Base-by-base conservation (phyloP, 495 filamentous ascomycete species). In the Copromyces sp. region DNA sequence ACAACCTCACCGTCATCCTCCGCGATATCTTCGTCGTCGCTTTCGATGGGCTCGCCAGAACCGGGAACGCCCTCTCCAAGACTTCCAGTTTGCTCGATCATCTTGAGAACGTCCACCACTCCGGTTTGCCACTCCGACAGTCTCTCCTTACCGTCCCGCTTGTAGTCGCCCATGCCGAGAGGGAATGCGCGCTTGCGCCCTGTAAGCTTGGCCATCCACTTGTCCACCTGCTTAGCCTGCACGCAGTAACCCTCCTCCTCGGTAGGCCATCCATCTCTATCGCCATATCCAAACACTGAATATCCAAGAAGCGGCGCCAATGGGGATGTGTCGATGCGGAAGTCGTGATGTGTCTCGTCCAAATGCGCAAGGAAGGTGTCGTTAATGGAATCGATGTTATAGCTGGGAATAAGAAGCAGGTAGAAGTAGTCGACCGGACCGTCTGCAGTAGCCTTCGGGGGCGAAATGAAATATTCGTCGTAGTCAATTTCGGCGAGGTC, bases 141-240 rank as follows among this genome's bases (percentile, higher is more conserved):
- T 38, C 90, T 84, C 32, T 85, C 77, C 45, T 84, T 81, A 14
- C 88, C 89, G 77, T 94, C 90, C 24, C 84, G 87, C 81, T 94
- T 97, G 65, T 92, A 87, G 83, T 98, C 94, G 2, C 91, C 93
- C 85, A 94, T 89, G 3, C 95, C 95, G 3, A 98, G 81, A 3
- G 95, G 95, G 76, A 90, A 98, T 0, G 93, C 88, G 71, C 85
- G 83, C 80, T 92, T 95, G 74, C 89, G 86, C 3, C 89, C 91
- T 0, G 93, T 97, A 71, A 98, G 84, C 76, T 91, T 95, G 41
- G 95, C 94, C 89, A 98, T 91, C 95, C 95, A 98, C 77, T 90
- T 94, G 76, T 98, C 95, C 1, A 95, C 85, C 70, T 95, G 90
- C 76, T 89, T 90, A 0, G 94, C 95, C 78, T 98, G 94, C 39